Conservation (phyloP, 108 stramenopile genomes). For the Fistulifera solaris region DNA sequence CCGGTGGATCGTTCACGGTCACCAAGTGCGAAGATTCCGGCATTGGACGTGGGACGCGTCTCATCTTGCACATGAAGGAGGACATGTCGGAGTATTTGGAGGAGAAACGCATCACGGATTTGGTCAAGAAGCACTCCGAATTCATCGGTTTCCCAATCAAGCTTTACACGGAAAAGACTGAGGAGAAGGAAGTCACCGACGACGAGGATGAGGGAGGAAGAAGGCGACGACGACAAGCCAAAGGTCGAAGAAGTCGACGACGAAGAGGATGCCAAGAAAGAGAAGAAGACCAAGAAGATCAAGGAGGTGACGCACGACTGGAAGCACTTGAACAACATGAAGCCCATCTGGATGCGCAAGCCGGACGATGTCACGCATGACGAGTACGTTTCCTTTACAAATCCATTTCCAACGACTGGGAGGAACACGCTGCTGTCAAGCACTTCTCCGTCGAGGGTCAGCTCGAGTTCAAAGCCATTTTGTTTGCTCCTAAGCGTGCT, state of each 20-base stretch:
- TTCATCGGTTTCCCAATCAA: constrained; percentile 99
- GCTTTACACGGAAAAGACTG: constrained; percentile 99
- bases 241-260: constrained; percentile 96
- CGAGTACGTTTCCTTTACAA: constrained; percentile 99
- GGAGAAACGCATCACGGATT: constrained; percentile 96
- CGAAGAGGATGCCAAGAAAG: constrained; percentile 94
- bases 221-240: constrained; percentile 88
- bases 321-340: constrained; percentile 99
- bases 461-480: constrained; percentile 97
- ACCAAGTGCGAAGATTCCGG: constrained; percentile 66
- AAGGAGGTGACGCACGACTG: constrained; percentile 99
- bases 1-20: constrained; percentile 97
- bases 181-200: constrained; percentile 99
- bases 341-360: constrained; percentile 99
- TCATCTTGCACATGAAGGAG: constrained; percentile 98
- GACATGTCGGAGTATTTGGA: constrained; percentile 99
- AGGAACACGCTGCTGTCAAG: constrained; percentile 99
- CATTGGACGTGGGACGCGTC: constrained; percentile 94
- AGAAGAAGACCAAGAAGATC: constrained; percentile 99
- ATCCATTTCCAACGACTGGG: constrained; percentile 99
- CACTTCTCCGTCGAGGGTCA: constrained; percentile 99
- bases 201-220: constrained; percentile 97
- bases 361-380: constrained; percentile 98
- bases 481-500: constrained; percentile 99
- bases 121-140: constrained; percentile 99